Base-by-base conservation (phyloP, 2,329 filamentous ascomycete species). In the Cladophialophora immunda region DNA sequence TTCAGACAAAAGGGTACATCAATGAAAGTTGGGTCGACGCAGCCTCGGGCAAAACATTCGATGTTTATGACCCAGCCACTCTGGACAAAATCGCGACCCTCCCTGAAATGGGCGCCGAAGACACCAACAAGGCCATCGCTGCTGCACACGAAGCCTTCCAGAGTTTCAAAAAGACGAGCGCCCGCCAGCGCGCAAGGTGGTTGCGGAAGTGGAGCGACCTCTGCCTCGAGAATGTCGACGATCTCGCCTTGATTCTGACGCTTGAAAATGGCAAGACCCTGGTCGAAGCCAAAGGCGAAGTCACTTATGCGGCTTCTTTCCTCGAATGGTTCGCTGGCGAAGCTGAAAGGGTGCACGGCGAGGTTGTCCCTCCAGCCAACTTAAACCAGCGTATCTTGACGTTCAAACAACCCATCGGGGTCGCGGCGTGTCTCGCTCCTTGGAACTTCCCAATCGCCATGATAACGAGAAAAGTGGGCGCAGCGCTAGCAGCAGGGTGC, bases 361-460 rank as follows among this genome's bases (percentile, higher is more conserved):
- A 84, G 61, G 84, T 82, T 2, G 86, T 88, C 30, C 82, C 84
- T 2, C 85, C 90, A 13, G 89, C 86, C 6, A 82, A 90, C 1
- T 83, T 90, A 0, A 89, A 88, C 4, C 94, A 94, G 78, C 85
- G 92, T 62, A 87, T 95, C 19, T 86, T 90, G 72, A 95, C 92
- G 0, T 81, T 92, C 75, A 93, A 92, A 80, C 91, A 97, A 79
- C 92, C 93, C 0, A 87, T 97, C 17, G 93, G 92, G 61, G 92
- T 96, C 15, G 92, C 90, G 74, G 92, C 90, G 2, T 81, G 95
- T 58, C 92, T 96, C 69, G 93, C 92, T 9, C 93, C 93, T 78
- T 95, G 92, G 93, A 96, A 97, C 80, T 96, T 96, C 75, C 90
- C 90, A 13, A 87, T 89, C 2, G 90, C 90, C 58, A 92, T 92